Base-by-base conservation (phyloP, 2,329 filamentous ascomycete genomes). In the Alternaria brassicae region DNA sequence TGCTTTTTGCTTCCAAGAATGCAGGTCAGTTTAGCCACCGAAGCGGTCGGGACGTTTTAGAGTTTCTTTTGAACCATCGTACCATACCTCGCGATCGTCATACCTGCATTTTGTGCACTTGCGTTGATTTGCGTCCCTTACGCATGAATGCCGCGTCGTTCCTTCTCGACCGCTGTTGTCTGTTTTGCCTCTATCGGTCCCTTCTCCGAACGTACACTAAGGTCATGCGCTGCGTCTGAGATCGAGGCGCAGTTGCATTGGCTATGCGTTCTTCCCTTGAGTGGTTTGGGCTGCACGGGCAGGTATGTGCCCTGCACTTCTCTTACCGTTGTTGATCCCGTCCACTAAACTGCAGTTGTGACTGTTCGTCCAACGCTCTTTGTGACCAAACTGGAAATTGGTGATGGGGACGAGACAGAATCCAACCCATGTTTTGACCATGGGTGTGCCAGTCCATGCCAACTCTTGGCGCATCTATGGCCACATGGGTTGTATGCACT, bases 321-420 rank as follows among this genome's bases (percentile, higher is more conserved):
- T 32, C 44, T 34, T 30, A 48, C 44, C 44, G 28, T 48, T 47
- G 21, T 3, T 25, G 30, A 25, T 13, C 28, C 30, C 27, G 37
- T 34, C 34, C 28, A 17, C 44, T n/a, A 36, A 48, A 48, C 44
- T 48, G 28, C 42, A 28, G 27, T 27, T 8, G 42, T 17, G 28
- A 47, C 27, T 47, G 44, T 48, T 34, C 44, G 44, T 30, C 44
- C 30, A 48, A 48, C 44, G 44, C 44, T 34, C 44, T 32, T 48
- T 19, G 19, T 34, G 44, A 48, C 5, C 4, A 6, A n/a, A 27
- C 27, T 25, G 21, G 44, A 34, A n/a, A 48, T 12, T 34, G 19
- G 19, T 34, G 15, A 36, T 36, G 28, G 44, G n/a, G n/a, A n/a
- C n/a, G n/a, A n/a, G n/a, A n/a, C n/a, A n/a, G n/a, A n/a, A n/a